Evolutionary conservation across 257 asterid species (phyloP).

Genomic region (Lavandula angustifolia): DNA sequence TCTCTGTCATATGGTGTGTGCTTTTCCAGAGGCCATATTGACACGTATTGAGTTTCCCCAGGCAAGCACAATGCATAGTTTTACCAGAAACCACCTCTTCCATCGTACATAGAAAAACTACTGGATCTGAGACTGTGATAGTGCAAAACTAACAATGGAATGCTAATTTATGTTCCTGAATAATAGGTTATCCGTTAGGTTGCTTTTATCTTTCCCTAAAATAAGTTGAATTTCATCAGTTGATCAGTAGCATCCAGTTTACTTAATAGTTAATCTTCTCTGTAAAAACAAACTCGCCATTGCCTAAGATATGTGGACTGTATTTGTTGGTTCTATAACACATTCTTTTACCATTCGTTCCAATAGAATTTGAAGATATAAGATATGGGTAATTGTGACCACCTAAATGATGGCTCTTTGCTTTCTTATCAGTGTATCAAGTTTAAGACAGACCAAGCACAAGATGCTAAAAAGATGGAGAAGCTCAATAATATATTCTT

Average conservation of each 20-base stretch:
- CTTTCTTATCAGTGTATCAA: slow-evolving; percentile 57
- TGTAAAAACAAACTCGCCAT: neutral
- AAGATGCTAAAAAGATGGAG: slow-evolving; percentile 77
- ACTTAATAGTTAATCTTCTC: neutral
- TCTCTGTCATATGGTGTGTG: neutral
- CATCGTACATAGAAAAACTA: neutral
- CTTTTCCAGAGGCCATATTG: neutral
- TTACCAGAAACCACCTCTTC: neutral
- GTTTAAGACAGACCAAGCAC: slow-evolving; percentile 77
- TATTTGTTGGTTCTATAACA: neutral
- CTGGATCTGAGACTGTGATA: neutral
- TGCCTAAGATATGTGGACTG: slow-evolving; percentile 15
- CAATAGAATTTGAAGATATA: neutral
- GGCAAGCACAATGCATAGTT: neutral
- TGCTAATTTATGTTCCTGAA: neutral
- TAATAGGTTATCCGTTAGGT: neutral
- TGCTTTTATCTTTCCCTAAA: neutral
- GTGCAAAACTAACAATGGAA: no score
- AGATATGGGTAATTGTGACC: neutral
- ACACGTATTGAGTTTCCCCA: neutral
- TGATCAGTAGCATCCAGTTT: slow-evolving; percentile 7
- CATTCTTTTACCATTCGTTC: neutral
- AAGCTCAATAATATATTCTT: slow-evolving; percentile 63
- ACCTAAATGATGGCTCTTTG: slow-evolving; percentile 8
- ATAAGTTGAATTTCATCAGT: neutral